A percentile compares a stretch with the other conserved stretches of the same genome.
These are phyloP conservation scores for Daedaleopsis sinensis DNA, from an alignment of 768 basidiomycete species.

Conservation along the genomic window DNA sequence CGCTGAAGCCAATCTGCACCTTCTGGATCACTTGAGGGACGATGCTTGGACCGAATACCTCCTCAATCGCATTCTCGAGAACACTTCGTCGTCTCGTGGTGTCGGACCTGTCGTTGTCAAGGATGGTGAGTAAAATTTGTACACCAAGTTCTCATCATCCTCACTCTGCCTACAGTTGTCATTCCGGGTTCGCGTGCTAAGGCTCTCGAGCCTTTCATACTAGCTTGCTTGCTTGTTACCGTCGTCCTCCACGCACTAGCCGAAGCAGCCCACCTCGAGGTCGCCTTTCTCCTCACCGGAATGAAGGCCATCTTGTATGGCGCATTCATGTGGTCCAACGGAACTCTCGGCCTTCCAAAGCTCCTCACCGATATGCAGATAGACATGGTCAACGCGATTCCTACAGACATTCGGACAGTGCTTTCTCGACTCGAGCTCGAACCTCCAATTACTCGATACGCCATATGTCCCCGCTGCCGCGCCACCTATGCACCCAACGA, in stretches of 20 bases:
- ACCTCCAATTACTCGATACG: slow-evolving; percentile 6
- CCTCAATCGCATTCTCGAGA: not conserved
- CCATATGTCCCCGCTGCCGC: slow-evolving; percentile 13
- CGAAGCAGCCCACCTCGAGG: not conserved
- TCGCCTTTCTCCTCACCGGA: not conserved
- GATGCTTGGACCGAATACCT: not conserved
- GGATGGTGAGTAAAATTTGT: too few relatives aligned
- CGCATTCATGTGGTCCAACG: not conserved
- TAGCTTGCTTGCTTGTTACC: not conserved
- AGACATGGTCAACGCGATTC: not conserved
- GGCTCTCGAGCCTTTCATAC: not conserved
- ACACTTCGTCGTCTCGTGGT: not conserved
- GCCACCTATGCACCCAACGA: slow-evolving; percentile 6
- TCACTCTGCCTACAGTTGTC: not conserved
- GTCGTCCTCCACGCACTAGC: not conserved
- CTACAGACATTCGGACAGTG: slow-evolving; percentile 8
- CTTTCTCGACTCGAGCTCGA: slow-evolving; percentile 6
- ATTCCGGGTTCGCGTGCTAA: not conserved
- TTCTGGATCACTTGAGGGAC: not conserved
- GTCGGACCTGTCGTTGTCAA: not conserved
- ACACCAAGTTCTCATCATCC: not conserved
- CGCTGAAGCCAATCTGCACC: not conserved
- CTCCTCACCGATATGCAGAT: not conserved
- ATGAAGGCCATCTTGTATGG: not conserved
- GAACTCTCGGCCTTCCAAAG: not conserved